These are phyloP conservation scores for Candida methanosorbosa DNA, from an alignment of 805 yeast genomes.

Conservation along the genomic window DNA sequence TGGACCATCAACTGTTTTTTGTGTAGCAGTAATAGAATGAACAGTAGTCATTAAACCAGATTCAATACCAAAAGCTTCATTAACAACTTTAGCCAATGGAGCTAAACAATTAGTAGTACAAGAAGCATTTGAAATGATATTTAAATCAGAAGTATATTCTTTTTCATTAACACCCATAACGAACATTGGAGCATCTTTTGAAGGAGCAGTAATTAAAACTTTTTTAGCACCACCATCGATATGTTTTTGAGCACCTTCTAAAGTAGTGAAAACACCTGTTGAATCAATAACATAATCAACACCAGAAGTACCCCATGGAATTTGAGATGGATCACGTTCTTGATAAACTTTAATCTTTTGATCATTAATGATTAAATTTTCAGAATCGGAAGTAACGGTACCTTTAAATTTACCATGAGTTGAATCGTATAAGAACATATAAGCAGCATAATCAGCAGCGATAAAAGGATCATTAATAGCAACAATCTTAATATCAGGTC, in stretches of 20 bases:
- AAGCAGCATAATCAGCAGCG: constrained; percentile 83
- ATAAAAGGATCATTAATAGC: constrained; percentile 92
- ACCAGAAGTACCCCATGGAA: constrained; percentile 82
- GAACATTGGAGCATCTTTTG: constrained; percentile 91
- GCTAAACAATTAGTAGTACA: constrained; percentile 96
- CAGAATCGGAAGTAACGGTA: constrained; percentile 51
- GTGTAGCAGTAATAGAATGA: constrained; percentile 94
- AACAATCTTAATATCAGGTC: constrained; percentile 72
- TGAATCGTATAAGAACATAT: constrained; percentile 93
- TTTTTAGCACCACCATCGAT: constrained; percentile 89
- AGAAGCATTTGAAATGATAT: constrained; percentile 84
- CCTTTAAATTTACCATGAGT: constrained; percentile 86
- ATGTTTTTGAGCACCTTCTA: constrained; percentile 78
- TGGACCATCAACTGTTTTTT: constrained; percentile 95
- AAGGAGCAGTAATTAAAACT: constrained; percentile 92
- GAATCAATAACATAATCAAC: constrained; percentile 88
- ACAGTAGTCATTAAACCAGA: constrained; percentile 95
- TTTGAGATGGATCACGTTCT: constrained; percentile 77
- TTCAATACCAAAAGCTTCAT: constrained; percentile 80
- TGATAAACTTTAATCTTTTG: constrained; percentile 57
- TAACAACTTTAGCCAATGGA: constrained; percentile 83
- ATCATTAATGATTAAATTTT: constrained; percentile 60
- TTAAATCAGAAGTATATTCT: constrained; percentile 65
- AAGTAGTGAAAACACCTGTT: constrained; percentile 87
- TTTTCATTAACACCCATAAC: constrained; percentile 86